phyloP scores from a whole-genome alignment of 352 stramenopile genomes.

The Aphanomyces cochlioides region DNA sequence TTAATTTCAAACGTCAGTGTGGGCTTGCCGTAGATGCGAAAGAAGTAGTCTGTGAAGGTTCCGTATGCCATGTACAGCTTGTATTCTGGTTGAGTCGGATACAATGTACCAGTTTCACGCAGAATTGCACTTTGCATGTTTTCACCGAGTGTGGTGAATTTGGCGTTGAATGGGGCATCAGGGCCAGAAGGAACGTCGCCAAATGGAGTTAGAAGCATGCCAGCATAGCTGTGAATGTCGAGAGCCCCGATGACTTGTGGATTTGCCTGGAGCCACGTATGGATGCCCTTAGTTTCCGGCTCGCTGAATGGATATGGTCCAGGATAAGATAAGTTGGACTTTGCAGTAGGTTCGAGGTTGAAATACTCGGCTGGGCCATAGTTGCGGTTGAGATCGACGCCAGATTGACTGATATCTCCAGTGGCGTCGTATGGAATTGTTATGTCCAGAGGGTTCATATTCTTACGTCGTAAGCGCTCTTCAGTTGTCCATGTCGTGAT shows the following conservation, averaged over 20 bases:
- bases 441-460: conserved; percentile 31
- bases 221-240: conserved; percentile 38
- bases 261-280: conserved; percentile 37
- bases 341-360: conserved; percentile 29
- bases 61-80: conserved; percentile 39
- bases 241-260: conserved; percentile 33
- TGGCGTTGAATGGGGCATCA: conserved; percentile 33
- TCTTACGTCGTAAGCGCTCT: conserved; percentile 39
- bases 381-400: conserved; percentile 42
- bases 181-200: conserved; percentile 31
- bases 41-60: conserved; percentile 40
- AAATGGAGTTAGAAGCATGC: conserved; percentile 37
- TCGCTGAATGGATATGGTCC: conserved; percentile 36
- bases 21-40: conserved; percentile 37
- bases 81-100: conserved; percentile 33
- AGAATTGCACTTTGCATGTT: conserved; percentile 36
- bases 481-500: conserved; percentile 33
- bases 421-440: conserved; percentile 13
- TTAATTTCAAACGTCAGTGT: conserved; percentile 40
- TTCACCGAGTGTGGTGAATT: conserved; percentile 35
- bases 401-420: conserved; percentile 10
- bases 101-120: conserved; percentile 30
- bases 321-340: conserved; percentile 34
- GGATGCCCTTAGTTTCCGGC: conserved; percentile 36
- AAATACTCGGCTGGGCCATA: conserved; percentile 36